Evolutionary conservation across 768 basidiomycete species (phyloP).

Genomic region (Chalciporus pseudorubinellus): DNA sequence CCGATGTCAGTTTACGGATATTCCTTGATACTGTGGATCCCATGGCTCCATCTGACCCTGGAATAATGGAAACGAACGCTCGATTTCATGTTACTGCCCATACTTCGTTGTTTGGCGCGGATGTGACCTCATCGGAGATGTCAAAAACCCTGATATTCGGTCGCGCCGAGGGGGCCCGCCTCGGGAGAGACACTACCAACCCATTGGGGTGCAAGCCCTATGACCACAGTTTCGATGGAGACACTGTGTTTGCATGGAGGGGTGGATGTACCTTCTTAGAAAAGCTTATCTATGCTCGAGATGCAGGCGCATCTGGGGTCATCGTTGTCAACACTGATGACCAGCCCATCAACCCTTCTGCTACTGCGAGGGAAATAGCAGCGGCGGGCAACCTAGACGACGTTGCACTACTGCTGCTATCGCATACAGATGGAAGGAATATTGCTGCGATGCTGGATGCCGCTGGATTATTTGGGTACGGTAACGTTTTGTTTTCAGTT

Average conservation of each 20-base stretch:
- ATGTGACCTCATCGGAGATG: slow-evolving; percentile 40
- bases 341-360: slow-evolving; percentile 60
- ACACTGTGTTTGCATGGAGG: slow-evolving; percentile 61
- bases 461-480: slow-evolving; percentile 44
- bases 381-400: slow-evolving; percentile 57
- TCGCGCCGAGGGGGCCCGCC: slow-evolving; percentile 49
- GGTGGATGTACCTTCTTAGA: slow-evolving; percentile 88
- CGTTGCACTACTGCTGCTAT: slow-evolving; percentile 58
- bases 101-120: slow-evolving; percentile 70
- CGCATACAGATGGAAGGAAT: slow-evolving; percentile 48
- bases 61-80: slow-evolving; percentile 36
- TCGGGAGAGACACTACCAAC: slow-evolving; percentile 54
- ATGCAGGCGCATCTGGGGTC: slow-evolving; percentile 74
- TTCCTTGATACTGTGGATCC: slow-evolving; percentile 54
- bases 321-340: slow-evolving; percentile 72
- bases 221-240: slow-evolving; percentile 43
- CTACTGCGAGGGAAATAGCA: slow-evolving; percentile 53
- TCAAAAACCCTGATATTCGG: slow-evolving; percentile 43
- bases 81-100: slow-evolving; percentile 57
- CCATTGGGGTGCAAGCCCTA: slow-evolving; percentile 60
- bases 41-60: slow-evolving; percentile 38
- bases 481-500: slow-evolving; percentile 52
- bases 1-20: slow-evolving; percentile 58
- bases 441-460: slow-evolving; percentile 56
- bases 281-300: slow-evolving; percentile 69